Evolutionary conservation across 768 basidiomycete genomes (phyloP), one percentile per base, ranked within the genome.

Genomic region (Hygrophorus pudorinus): DNA sequence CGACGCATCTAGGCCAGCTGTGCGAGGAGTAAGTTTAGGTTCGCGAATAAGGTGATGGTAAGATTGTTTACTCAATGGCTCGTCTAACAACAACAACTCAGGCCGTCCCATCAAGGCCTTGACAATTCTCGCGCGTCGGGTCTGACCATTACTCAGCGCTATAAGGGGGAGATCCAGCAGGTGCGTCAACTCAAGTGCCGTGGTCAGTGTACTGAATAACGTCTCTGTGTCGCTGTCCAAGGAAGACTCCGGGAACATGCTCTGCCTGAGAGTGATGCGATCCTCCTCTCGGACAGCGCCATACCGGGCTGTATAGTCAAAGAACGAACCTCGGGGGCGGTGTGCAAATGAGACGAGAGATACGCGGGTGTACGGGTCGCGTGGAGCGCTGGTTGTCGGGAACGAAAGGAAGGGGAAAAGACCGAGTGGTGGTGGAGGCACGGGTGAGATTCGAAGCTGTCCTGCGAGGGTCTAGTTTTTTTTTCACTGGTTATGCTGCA

Each of bases 291-390:
- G 69, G 31, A 91, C 75, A 0, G 87, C 84, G 16, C 88, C 90
- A 57, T 97, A 98, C 2, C 92, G 78, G 2, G 92, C 90, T 0
- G 90, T 85, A 56, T 85, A 96, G 63, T 98, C 93, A 48, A 85
- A 85, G 64, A 98, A 98, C 9, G 75, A 85, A 6, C 82, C 80
- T 0, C 76, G 76, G 0, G 72, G 66, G 13, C 79, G 71, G 48
- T 84, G 78, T 0, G 79, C 71, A 49, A 86, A 87, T 1, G 81
- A 79, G 7, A 88, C 82, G 28, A 78, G 58, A 12, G 70, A 65
- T 28, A 86, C 56, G 27, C 61, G 61, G 6, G 67, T 55, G 48
- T 72, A 72, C 0, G 80, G 68, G 50, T 85, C 74, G 12, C 56
- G 53, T 14, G 59, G 51, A 6, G 56, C 44, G 17, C 59, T 44